Conservation (phyloP, 1,284 basidiomycete genomes). For the Ganoderma resinaceum region DNA sequence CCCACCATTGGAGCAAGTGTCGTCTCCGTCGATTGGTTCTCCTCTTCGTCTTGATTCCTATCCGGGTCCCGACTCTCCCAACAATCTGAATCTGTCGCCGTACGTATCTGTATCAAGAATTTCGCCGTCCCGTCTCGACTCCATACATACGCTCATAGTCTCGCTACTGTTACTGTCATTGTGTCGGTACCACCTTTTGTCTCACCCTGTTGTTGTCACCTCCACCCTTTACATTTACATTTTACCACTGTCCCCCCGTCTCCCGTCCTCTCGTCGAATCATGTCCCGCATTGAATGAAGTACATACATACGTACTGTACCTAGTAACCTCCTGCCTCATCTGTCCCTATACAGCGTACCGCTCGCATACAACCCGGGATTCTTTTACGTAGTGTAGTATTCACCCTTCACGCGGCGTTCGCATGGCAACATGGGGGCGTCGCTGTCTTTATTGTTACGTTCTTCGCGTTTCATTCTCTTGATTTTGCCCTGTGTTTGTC, state of each 20-base stretch:
- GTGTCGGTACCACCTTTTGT: constrained; percentile 18
- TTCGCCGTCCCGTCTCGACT: not conserved
- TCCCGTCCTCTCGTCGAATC: constrained; percentile 2
- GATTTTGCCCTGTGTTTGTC: constrained; percentile 13
- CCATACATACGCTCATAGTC: constrained; percentile 16
- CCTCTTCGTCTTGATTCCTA: constrained; percentile 26
- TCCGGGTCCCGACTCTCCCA: constrained; percentile 20
- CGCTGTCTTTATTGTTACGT: constrained; percentile 16
- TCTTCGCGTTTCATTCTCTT: constrained; percentile 26
- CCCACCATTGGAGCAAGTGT: not conserved
- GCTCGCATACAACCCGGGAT: constrained; percentile 25
- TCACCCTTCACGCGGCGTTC: constrained; percentile 24
- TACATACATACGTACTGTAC: constrained; percentile 6
- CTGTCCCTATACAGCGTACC: constrained; percentile 1
- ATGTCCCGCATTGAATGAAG: constrained; percentile 3
- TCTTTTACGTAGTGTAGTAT: constrained; percentile 40
- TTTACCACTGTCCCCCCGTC: constrained; percentile 13
- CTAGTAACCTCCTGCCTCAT: constrained; percentile 10
- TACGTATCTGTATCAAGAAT: constrained; percentile 24
- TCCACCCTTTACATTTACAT: constrained; percentile 21
- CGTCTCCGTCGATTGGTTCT: not conserved
- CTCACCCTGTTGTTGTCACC: constrained; percentile 20
- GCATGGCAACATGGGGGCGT: not conserved
- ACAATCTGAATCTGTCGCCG: constrained; percentile 6
- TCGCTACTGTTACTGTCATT: constrained; percentile 5